These are phyloP conservation scores for Umbelopsis sp. DNA, from an alignment of 371 early-diverging fungal genomes.

Conservation along the genomic window DNA sequence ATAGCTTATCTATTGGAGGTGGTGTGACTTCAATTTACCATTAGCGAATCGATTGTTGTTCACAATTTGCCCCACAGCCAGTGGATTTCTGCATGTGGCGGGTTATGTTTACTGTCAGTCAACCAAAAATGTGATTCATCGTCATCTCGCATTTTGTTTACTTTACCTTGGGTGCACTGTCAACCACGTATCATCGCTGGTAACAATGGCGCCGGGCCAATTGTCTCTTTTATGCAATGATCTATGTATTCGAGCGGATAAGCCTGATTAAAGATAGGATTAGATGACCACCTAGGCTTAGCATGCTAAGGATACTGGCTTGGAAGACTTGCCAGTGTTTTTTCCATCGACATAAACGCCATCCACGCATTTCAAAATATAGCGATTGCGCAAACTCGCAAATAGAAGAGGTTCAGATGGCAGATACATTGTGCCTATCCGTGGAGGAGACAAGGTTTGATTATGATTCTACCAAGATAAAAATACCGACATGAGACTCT, in stretches of 20 bases:
- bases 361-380: slow-evolving; percentile 60
- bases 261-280: slow-evolving; percentile 21
- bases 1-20: neutral
- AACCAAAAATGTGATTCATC: neutral
- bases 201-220: slow-evolving; percentile 58
- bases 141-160: neutral
- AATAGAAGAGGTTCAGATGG: slow-evolving; percentile 59
- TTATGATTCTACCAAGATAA: neutral
- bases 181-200: slow-evolving; percentile 59
- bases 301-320: too few relatives aligned
- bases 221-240: slow-evolving; percentile 56
- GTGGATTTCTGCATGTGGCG: slow-evolving; percentile 41
- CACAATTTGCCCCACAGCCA: slow-evolving; percentile 61
- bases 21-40: slow-evolving; percentile 30
- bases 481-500: neutral
- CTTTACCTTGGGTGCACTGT: slow-evolving; percentile 26
- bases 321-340: slow-evolving; percentile 28
- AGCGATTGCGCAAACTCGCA: slow-evolving; percentile 55
- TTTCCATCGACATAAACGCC: slow-evolving; percentile 63
- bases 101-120: neutral
- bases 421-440: slow-evolving; percentile 48
- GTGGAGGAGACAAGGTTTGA: neutral
- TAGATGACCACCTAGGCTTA: neutral
- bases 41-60: slow-evolving; percentile 56
- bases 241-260: slow-evolving; percentile 48